Percentiles rank a stretch among this genome's conserved stretches.
Evolutionary conservation across 805 yeast species (phyloP).

Genomic region (Candida argentea): DNA sequence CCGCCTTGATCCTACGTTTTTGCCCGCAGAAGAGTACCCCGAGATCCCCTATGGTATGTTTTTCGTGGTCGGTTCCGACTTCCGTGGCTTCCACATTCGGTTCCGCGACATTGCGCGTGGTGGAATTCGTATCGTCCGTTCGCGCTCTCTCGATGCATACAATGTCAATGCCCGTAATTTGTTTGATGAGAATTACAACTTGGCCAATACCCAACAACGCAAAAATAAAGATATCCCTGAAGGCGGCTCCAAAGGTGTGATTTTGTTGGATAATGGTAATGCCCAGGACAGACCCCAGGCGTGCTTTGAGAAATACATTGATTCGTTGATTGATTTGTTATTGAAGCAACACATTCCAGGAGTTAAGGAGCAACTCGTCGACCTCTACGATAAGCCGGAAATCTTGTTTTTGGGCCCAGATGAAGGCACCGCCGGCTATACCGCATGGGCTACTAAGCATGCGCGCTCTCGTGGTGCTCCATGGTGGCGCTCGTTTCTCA

Average conservation of each 20-base stretch:
- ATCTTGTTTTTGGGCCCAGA: slow-evolving; percentile 98
- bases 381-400: slow-evolving; percentile 74
- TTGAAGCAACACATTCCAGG: slow-evolving; percentile 65
- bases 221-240: slow-evolving; percentile 98
- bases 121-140: slow-evolving; percentile 91
- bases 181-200: slow-evolving; percentile 92
- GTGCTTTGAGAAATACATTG: slow-evolving; percentile 88
- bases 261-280: slow-evolving; percentile 66
- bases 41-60: slow-evolving; percentile 92
- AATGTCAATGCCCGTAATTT: slow-evolving; percentile 75
- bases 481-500: slow-evolving; percentile 97
- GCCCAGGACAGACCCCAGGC: slow-evolving; percentile 74
- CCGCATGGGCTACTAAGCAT: slow-evolving; percentile 95
- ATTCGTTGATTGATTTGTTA: slow-evolving; percentile 77
- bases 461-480: slow-evolving; percentile 89
- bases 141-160: slow-evolving; percentile 78
- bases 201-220: slow-evolving; percentile 92
- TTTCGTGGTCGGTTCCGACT: slow-evolving; percentile 90
- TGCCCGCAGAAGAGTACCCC: slow-evolving; percentile 82
- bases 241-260: slow-evolving; percentile 98
- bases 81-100: slow-evolving; percentile 94
- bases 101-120: slow-evolving; percentile 97
- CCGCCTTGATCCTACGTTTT: slow-evolving; percentile 77
- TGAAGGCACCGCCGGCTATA: slow-evolving; percentile 93
- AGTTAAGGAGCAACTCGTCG: slow-evolving; percentile 74